Evolutionary conservation across 495 filamentous ascomycete genomes (phyloP), one percentile per base, ranked within the genome.

Genomic region (Daldinia decipiens): DNA sequence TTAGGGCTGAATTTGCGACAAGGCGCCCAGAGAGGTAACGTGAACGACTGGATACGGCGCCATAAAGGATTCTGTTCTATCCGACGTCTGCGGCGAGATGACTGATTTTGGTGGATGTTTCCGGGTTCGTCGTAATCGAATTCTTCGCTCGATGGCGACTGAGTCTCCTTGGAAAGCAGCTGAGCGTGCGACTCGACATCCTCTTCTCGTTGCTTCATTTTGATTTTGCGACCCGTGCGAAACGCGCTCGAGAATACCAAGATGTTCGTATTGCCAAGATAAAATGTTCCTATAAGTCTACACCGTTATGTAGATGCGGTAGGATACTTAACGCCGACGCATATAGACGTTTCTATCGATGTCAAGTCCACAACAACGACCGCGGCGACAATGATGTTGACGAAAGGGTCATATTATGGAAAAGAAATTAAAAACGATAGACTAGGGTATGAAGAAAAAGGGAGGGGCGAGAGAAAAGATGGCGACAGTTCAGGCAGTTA

Each of bases 141-240:
- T 63, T 77, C 67, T 32, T 75, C 74, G 53, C 71, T 70, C 19
- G 62, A 59, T n/a, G 72, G 34, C 4, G 59, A 52, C 31, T 45
- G 47, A 27, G 24, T 59, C 38, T 73, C 60, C 63, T 77, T 73
- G 47, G 62, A 59, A 15, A 71, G 58, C 39, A 73, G 40, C 34
- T 68, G 69, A 17, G 73, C 73, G 11, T 67, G 34, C 19, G 72
- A 74, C 59, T 77, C 75, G 67, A 77, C 54, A 50, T 75, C 75
- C 38, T 65, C 59, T 29, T 70, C 67, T 29, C 65, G 26, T 40
- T 68, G 74, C 57, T 56, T 71, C 74, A 73, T 75, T 55, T 60
- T 57, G 24, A 15, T 53, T 7, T 29, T 53, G 24, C 50, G 26
- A 31, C 50, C 36, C 12, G 32, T 34, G 66, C 56, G 9, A 61